Conservation (phyloP, 2,329 filamentous ascomycete species). For the Xylaria sp. region DNA sequence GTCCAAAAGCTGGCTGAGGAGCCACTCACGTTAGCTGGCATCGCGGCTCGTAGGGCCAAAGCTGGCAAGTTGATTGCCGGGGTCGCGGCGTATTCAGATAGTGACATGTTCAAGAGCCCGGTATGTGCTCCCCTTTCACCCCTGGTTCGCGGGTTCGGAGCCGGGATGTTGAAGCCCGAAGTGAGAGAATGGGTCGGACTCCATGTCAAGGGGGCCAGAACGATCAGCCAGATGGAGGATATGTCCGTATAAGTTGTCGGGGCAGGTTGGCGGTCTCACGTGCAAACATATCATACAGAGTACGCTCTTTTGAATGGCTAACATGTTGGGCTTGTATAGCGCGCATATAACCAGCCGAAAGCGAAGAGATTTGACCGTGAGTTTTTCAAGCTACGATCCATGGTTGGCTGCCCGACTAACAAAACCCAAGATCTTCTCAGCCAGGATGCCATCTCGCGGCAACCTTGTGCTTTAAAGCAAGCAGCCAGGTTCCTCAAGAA, state of each 20-base stretch:
- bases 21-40: constrained; percentile 70
- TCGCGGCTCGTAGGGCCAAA: constrained; percentile 75
- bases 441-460: constrained; percentile 68
- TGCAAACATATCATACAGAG: constrained; percentile 1
- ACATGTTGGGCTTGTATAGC: constrained; percentile 41
- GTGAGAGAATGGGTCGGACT: not conserved
- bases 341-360: constrained; percentile 72
- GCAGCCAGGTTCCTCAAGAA: constrained; percentile 83
- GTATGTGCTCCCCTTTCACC: constrained; percentile 55
- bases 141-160: not conserved
- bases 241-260: not conserved
- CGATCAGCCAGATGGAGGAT: not conserved
- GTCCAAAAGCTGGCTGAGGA: constrained; percentile 41
- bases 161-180: not conserved
- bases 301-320: constrained; percentile 33
- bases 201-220: too few relatives aligned
- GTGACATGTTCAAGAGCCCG: constrained; percentile 84
- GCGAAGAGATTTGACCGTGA: constrained; percentile 87
- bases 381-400: constrained; percentile 51
- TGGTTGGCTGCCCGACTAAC: constrained; percentile 22
- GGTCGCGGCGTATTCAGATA: constrained; percentile 79
- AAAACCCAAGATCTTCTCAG: constrained; percentile 64
- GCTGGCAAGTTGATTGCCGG: constrained; percentile 79
- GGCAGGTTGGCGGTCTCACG: constrained; percentile 8
- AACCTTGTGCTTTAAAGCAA: constrained; percentile 81